These are phyloP conservation scores for Phytophthora pluvialis DNA, from an alignment of 352 stramenopile species.

Conservation along the genomic window DNA sequence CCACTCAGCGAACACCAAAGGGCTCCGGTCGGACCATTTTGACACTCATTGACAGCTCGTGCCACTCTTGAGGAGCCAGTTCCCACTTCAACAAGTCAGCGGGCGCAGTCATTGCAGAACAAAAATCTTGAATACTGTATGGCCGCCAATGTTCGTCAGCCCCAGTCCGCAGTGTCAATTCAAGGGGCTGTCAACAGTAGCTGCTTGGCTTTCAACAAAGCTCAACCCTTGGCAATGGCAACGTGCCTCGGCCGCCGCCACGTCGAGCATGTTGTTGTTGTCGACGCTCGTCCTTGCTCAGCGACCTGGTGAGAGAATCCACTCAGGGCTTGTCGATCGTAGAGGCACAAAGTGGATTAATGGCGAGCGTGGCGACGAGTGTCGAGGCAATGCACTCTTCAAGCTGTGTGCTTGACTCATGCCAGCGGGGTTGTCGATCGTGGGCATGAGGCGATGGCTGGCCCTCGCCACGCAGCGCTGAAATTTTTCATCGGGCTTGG, in stretches of 20 bases:
- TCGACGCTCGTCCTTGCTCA: conserved; percentile 15
- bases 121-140: conserved; percentile 4
- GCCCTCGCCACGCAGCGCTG: conserved; percentile 3
- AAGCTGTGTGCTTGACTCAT: conserved; percentile 23
- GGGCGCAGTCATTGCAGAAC: conserved; percentile 9
- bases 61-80: conserved; percentile 24
- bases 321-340: conserved; percentile 29
- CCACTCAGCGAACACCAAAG: conserved; percentile 28
- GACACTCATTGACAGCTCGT: conserved; percentile 9
- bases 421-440: conserved; percentile 18
- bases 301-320: conserved; percentile 25
- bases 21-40: conserved; percentile 9
- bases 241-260: background rate
- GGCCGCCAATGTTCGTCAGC: background rate
- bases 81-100: conserved; percentile 27
- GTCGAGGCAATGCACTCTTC: conserved; percentile 9
- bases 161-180: background rate
- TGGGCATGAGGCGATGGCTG: background rate
- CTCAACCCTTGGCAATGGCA: background rate
- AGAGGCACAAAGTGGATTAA: conserved; percentile 30
- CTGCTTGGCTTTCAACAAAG: no score
- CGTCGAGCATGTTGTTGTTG: conserved; percentile 1
- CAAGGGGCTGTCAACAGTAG: background rate
- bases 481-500: conserved; percentile 32
- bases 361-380: conserved; percentile 15